Percentiles rank a stretch among this genome's conserved stretches.
Evolutionary conservation across 768 basidiomycete genomes (phyloP).

Genomic region (Strobilomyces confusus): DNA sequence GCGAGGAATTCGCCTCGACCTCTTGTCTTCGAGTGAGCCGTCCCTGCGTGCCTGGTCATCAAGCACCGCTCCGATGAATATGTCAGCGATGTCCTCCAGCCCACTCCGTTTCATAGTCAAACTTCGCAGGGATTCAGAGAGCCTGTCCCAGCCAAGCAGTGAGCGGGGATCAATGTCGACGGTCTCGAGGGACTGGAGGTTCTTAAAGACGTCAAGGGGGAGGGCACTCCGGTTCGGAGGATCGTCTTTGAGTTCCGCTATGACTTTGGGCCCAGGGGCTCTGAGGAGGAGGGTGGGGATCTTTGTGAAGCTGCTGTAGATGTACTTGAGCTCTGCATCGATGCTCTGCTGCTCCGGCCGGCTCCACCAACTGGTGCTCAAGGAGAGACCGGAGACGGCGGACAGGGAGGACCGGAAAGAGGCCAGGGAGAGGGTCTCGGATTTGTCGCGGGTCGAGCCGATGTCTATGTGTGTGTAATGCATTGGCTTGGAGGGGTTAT

Average conservation of each 20-base stretch:
- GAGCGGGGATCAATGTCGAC: constrained; percentile 79
- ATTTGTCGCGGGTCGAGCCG: constrained; percentile 51
- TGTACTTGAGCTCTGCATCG: constrained; percentile 76
- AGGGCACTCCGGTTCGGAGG: constrained; percentile 70
- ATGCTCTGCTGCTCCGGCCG: constrained; percentile 52
- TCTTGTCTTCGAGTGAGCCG: constrained; percentile 47
- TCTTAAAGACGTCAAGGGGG: constrained; percentile 84
- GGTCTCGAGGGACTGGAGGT: constrained; percentile 70
- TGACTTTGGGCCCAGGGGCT: constrained; percentile 59
- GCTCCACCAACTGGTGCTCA: constrained; percentile 74
- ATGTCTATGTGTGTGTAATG: constrained; percentile 56
- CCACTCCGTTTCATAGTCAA: constrained; percentile 78
- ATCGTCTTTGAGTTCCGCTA: constrained; percentile 66
- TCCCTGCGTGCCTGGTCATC: constrained; percentile 68
- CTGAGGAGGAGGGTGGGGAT: constrained; percentile 72
- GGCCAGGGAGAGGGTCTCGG: constrained; percentile 69
- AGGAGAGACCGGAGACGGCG: constrained; percentile 68
- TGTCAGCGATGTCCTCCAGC: constrained; percentile 72
- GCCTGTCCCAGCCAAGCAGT: constrained; percentile 78
- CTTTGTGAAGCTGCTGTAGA: constrained; percentile 89
- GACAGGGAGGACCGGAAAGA: constrained; percentile 78
- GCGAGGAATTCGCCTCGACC: constrained; percentile 42
- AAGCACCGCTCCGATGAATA: constrained; percentile 73
- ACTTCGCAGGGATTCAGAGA: constrained; percentile 65
- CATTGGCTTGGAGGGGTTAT: constrained; percentile 72